Base-by-base conservation (phyloP, 768 basidiomycete species). In the Tylopilus subfusipes region DNA sequence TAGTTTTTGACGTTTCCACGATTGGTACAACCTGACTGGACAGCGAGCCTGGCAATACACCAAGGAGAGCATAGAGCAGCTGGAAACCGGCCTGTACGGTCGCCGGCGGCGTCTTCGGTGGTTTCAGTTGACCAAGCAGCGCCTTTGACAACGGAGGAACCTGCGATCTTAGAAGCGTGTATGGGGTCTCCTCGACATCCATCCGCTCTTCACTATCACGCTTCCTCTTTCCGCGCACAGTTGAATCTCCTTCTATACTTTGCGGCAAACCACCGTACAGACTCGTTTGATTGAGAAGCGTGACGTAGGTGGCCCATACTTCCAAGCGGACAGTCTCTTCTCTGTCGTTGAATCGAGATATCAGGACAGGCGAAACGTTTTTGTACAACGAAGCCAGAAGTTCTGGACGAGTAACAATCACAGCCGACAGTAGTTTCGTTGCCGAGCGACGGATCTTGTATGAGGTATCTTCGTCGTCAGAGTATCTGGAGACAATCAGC, bases 381-480 rank as follows among this genome's bases (percentile, higher is more conserved):
- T 83, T 88, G 76, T 93, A 97, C 48, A 96, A 79, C 2, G 84
- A 75, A 14, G 77, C 72, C 21, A 98, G 79, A 2, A 93, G 79
- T 65, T 98, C 97, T 1, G 94, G 92, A 24, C 94, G 90, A 2
- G 96, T 98, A 13, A 82, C 84, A 53, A 98, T 86, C 45, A 97
- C 76, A 7, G 90, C 88, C 27, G 86, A 76, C 16, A 98, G 78
- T 4, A 98, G 76, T 68, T 98, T 98, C 18, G 94, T 93, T 8
- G 97, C 88, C 8, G 92, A 87, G 42, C 97, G 85, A 59, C 97
- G 88, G 53, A 97, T 92, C 72, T 98, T 98, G 82, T 97, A 98
- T 0, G 96, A 98, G 12, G 90, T 91, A 66, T 99, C 97, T 69
- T 98, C 97, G 54, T 99, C 97, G 62, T 99, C 97, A 7, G 93